These are phyloP conservation scores for Trypanosoma congolense DNA, from an alignment of 208 protist species.

Conservation along the genomic window DNA sequence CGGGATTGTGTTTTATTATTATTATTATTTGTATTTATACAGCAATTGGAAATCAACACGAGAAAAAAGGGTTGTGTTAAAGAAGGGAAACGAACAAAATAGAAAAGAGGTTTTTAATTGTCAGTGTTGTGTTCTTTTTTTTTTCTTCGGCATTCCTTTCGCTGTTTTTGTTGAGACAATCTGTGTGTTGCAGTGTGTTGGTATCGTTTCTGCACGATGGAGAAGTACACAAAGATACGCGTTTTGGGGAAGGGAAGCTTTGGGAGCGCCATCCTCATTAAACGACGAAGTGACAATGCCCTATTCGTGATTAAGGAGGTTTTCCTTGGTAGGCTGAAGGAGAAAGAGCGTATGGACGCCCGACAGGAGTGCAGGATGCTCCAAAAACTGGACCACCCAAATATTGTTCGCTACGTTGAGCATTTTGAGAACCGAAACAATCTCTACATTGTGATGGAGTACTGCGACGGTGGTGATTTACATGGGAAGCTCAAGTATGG, in stretches of 20 bases:
- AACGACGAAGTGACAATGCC: slow-evolving; percentile 72
- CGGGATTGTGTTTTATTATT: too few relatives aligned
- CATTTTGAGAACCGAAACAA: slow-evolving; percentile 87
- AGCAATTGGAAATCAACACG: too few relatives aligned
- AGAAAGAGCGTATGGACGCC: slow-evolving; percentile 87
- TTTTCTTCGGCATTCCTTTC: too few relatives aligned
- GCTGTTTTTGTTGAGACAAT: too few relatives aligned
- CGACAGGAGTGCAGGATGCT: slow-evolving; percentile 81
- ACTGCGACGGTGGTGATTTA: slow-evolving; percentile 87
- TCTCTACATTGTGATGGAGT: slow-evolving; percentile 93
- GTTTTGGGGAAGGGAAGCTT: slow-evolving; percentile 92
- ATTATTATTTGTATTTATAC: too few relatives aligned
- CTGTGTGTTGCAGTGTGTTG: too few relatives aligned
- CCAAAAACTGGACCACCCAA: slow-evolving; percentile 84
- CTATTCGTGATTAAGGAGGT: slow-evolving; percentile 92
- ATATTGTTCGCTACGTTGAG: slow-evolving; percentile 91
- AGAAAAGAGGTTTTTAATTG: too few relatives aligned
- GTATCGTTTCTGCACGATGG: slow-evolving; percentile 58
- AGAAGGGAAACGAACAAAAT: too few relatives aligned
- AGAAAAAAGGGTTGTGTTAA: too few relatives aligned
- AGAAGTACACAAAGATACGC: slow-evolving; percentile 86
- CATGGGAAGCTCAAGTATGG: slow-evolving; percentile 64
- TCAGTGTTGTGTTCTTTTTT: too few relatives aligned
- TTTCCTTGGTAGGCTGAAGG: slow-evolving; percentile 71
- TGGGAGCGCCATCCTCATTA: slow-evolving; percentile 89